phyloP scores from a whole-genome alignment of 2,329 filamentous ascomycete species.

The Pseudocercospora cruenta region DNA sequence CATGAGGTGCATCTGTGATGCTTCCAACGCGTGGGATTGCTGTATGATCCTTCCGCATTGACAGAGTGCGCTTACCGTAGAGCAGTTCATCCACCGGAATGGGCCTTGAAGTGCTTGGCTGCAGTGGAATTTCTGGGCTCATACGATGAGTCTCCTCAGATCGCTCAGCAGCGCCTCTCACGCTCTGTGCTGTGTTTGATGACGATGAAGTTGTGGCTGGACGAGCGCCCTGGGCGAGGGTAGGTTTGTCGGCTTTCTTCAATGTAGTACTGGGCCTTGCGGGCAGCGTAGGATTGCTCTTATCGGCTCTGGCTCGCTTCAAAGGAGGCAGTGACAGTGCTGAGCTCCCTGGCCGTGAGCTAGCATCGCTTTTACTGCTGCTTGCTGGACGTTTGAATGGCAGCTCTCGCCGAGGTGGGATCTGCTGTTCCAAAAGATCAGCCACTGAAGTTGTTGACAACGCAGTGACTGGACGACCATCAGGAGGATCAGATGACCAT shows the following conservation, averaged over 20 bases:
- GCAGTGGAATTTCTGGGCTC: not conserved
- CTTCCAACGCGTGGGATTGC: conserved; percentile 29
- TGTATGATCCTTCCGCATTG: conserved; percentile 19
- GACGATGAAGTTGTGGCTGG: conserved; percentile 11
- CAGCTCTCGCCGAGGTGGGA: conserved; percentile 39
- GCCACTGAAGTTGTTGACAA: conserved; percentile 4
- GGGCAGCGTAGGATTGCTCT: not conserved
- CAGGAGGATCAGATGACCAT: conserved; percentile 13
- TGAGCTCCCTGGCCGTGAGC: conserved; percentile 27
- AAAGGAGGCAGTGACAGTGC: conserved; percentile 41
- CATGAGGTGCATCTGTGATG: conserved; percentile 32
- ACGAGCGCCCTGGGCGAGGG: not conserved
- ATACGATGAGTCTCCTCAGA: not conserved
- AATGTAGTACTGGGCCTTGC: not conserved
- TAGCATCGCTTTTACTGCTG: conserved; percentile 32
- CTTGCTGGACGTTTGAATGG: conserved; percentile 44
- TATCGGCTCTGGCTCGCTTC: conserved; percentile 6
- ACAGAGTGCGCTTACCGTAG: conserved; percentile 11
- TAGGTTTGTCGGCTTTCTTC: not conserved
- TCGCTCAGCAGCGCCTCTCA: not conserved
- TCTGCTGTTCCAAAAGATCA: conserved; percentile 25
- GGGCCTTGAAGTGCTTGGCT: conserved; percentile 2
- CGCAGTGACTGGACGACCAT: not conserved
- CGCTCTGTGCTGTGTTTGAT: not conserved
- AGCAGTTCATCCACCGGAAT: conserved; percentile 27